A percentile compares a stretch with the other conserved stretches of the same genome.
phyloP scores from a whole-genome alignment of 495 filamentous ascomycete genomes.

The Penicillium lividum region DNA sequence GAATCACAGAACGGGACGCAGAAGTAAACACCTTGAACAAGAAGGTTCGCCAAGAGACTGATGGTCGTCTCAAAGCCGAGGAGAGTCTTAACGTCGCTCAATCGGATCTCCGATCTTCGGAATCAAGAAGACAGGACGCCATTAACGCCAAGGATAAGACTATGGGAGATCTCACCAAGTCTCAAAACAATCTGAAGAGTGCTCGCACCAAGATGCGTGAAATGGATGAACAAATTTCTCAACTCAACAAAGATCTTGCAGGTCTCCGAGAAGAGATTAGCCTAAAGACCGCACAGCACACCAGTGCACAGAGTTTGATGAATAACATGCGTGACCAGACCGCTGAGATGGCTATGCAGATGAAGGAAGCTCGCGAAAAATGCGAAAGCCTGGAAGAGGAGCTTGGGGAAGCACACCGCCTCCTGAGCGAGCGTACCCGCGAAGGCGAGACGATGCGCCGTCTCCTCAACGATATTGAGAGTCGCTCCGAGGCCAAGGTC shows the following conservation, averaged over 20 bases:
- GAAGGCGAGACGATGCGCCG: slow-evolving; percentile 95
- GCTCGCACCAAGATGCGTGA: slow-evolving; percentile 64
- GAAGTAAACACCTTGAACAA: slow-evolving; percentile 77
- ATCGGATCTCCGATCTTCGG: slow-evolving; percentile 71
- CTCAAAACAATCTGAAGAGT: slow-evolving; percentile 66
- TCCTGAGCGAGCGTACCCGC: slow-evolving; percentile 88
- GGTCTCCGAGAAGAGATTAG: slow-evolving; percentile 78
- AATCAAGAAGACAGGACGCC: slow-evolving; percentile 76
- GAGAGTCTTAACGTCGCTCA: slow-evolving; percentile 68
- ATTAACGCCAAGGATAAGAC: slow-evolving; percentile 69
- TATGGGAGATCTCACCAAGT: slow-evolving; percentile 63
- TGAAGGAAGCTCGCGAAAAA: slow-evolving; percentile 83
- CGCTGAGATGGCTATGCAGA: slow-evolving; percentile 83
- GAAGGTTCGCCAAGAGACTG: slow-evolving; percentile 72
- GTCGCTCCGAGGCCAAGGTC: slow-evolving; percentile 73
- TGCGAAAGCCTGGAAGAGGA: slow-evolving; percentile 93
- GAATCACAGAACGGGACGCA: slow-evolving; percentile 67
- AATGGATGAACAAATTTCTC: slow-evolving; percentile 68
- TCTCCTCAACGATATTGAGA: slow-evolving; percentile 82
- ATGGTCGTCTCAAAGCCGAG: slow-evolving; percentile 69
- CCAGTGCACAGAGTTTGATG: slow-evolving; percentile 80
- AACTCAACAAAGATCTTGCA: slow-evolving; percentile 62
- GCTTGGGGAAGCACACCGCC: slow-evolving; percentile 79
- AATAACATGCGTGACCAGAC: slow-evolving; percentile 91
- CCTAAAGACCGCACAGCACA: slow-evolving; percentile 81